Base-by-base conservation (phyloP, 768 basidiomycete species). In the Tricholomella constricta region DNA sequence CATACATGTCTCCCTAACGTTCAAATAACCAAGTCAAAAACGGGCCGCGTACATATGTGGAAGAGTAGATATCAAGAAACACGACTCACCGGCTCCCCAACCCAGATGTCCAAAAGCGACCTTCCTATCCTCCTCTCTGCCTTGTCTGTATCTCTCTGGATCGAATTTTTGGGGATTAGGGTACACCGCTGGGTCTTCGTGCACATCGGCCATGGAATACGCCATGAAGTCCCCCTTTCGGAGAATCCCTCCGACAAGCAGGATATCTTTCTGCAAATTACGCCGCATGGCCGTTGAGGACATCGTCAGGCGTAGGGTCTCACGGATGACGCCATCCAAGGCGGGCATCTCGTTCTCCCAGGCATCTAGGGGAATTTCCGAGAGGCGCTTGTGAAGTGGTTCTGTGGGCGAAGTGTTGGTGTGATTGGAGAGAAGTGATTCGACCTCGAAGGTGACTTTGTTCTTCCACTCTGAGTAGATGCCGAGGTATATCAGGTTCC, bases 331-430 rank as follows among this genome's bases (percentile, higher is more conserved):
- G 12, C 67, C 52, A 12, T 77, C 74, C 26, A 75, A n/a, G 10
- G 60, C 57, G 3, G 74, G 74, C 60, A 73, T 68, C 43, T 72
- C 65, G 12, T 71, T 69, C 55, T 77, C 76, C 76, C 75, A 78
- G 14, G 66, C 72, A 2, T 56, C 38, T 37, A 72, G 57, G 1
- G 75, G 71, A 32, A 78, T 66, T 3, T 60, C 22, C 1, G 72
- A 56, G 12, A 78, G 68, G 2, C 68, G 72, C 43, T 62, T 63
- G 52, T 73, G 65, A 6, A 74, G 61, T 4, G 71, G 62, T 10
- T 75, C 70, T 1, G 49, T 31, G 4, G 66, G 56, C 8, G 61
- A 38, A 1, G 60, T 46, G 46, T 62, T 54, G 25, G 67, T 63
- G 36, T 74, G 61, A 14, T 66, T 67, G 2, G 52, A 23, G 10